Evolutionary conservation across 305 asterid genomes (phyloP), one percentile per base, ranked within the genome.

Genomic region (Rubia tinctorum): DNA sequence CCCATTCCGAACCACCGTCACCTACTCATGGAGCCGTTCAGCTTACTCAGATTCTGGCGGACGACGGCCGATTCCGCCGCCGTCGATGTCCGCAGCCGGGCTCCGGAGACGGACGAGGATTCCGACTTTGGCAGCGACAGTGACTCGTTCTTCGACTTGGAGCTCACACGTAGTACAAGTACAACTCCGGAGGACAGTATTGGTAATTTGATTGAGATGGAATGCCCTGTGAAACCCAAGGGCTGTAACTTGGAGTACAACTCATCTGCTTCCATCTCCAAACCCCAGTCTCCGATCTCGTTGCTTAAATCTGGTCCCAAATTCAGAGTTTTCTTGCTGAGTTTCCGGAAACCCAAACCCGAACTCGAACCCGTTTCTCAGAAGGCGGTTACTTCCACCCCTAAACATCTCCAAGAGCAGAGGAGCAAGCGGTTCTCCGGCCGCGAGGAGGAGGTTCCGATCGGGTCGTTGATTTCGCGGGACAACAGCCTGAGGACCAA

Each of bases 121-220:
- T 83, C 82, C 51, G 89, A 82, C 55, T 3, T 20, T 6, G 94
- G 83, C 47, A 85, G 82, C 61, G 89, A 81, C 56, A 87, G 86
- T 3, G 96, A 86, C 42, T 90, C 97, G 4, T 88, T 91, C 80
- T 90, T 91, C 68, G 99, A 91, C 74, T 83, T 93, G 86, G 94
- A 72, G 20, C 66, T 91, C 68, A 76, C 80, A 0, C 71, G 71
- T 0, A 18, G 60, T 15, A 49, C 56, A 49, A n/a, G 8, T n/a
- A 6, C 68, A n/a, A 80, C 91, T 2, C 83, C 96, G 71, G 63
- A 30, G 8, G 30, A 47, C 37, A 78, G 82, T 68, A 59, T 71
- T 17, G 68, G 15, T 11, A 76, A 55, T 55, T 78, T 80, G 43
- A 73, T 84, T n/a, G 90, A 85, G 56, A 85, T 91, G 13, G 92